Evolutionary conservation across 768 basidiomycete species (phyloP).

Genomic region (Hygrophorus pudorinus): DNA sequence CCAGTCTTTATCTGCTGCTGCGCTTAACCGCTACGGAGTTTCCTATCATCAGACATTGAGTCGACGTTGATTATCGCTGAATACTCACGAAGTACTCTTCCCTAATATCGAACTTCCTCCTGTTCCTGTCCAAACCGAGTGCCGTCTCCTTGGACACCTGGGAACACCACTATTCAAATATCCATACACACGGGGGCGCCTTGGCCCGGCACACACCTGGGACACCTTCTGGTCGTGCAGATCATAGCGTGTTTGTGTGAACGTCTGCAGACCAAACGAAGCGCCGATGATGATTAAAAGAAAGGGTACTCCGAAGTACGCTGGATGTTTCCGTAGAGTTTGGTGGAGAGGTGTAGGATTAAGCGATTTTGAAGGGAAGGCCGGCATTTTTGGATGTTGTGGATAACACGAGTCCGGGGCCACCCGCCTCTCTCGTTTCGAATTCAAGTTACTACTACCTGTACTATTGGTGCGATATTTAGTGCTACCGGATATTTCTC

Average conservation of each 20-base stretch:
- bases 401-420: too few species aligned
- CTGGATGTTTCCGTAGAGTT: constrained; percentile 49
- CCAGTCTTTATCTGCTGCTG: constrained; percentile 61
- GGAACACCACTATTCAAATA: background rate
- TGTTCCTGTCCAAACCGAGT: constrained; percentile 53
- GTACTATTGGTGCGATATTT: too few species aligned
- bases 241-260: constrained; percentile 91
- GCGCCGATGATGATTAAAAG: constrained; percentile 76
- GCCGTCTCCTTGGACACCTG: constrained; percentile 71
- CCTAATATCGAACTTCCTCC: constrained; percentile 83
- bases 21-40: constrained; percentile 47
- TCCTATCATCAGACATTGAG: too few species aligned
- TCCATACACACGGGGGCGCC: too few species aligned
- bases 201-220: constrained; percentile 42
- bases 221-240: constrained; percentile 72
- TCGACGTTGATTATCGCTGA: background rate
- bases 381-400: constrained; percentile 27
- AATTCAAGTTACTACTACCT: too few species aligned
- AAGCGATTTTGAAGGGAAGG: constrained; percentile 41
- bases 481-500: too few species aligned
- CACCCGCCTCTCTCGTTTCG: too few species aligned
- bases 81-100: constrained; percentile 92
- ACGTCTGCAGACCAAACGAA: constrained; percentile 70
- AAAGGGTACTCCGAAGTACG: constrained; percentile 82
- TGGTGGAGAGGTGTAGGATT: constrained; percentile 29